Base-by-base conservation (phyloP, 140 eudicot species). In the Erigeron philadelphicus region DNA sequence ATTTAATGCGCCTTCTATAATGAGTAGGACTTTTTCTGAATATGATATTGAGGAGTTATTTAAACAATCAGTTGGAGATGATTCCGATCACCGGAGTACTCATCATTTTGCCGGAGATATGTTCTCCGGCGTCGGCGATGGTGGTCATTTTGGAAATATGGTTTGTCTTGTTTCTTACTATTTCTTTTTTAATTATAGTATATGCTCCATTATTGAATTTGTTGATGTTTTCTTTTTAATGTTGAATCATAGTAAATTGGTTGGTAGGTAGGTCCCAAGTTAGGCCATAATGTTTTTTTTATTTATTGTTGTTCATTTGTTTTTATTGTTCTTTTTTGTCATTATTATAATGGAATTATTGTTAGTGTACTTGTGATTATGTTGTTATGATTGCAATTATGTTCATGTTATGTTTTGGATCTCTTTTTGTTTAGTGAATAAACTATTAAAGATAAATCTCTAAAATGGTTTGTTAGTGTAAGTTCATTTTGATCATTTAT, bases 251-350 rank as follows among this genome's bases (percentile, higher is more conserved):
- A 56, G 57, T 12, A 18, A 55, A 57, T 61, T 42, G 41, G 64
- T 66, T 6, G 73, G 17, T 50, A 38, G 17, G 78, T 73, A 64
- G 73, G 78, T 19, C 78, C 78, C 66, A 61, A 38, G 50, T 35
- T 35, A 25, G 68, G 6, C 40, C 77, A 18, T 64, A 25, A 43
- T 16, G 12, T 7, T 70, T 40, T 71, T 65, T 71, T 70, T 40
- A 59, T 65, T 71, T 46, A 1, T 18, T 9, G 19, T 52, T 64
- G 18, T 64, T 64, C 1, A 50, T 61, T 12, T 54, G 43, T 31
- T 31, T 31, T 31, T 31, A 31, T 31, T 31, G 5, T 31, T 31
- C 4, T 4, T 31, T 31, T 31, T 31, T 31, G 38, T 31, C 38
- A 31, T 31, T 31, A 31, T 31, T 31, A 31, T 31, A 31, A 31